These are phyloP conservation scores for Penicillium tannophilum DNA, from an alignment of 495 filamentous ascomycete species.

Conservation along the genomic window DNA sequence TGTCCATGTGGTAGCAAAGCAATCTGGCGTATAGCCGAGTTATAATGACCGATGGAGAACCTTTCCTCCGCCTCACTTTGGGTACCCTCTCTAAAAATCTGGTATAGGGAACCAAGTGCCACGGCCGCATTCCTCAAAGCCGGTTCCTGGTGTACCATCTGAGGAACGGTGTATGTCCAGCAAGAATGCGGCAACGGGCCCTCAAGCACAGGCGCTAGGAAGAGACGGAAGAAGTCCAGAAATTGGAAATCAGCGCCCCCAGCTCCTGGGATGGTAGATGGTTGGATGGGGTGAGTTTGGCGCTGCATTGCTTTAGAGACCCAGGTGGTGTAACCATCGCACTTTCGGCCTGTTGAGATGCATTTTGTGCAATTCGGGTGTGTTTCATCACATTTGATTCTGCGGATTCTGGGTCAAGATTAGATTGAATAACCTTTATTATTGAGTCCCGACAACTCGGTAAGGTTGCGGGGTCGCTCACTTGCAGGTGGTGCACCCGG, in stretches of 20 bases:
- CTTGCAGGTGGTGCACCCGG: constrained; percentile 8
- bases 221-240: constrained; percentile 3
- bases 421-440: not conserved
- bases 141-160: too few species aligned
- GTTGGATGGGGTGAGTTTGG: not conserved
- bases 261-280: constrained; percentile 8
- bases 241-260: not conserved
- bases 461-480: not conserved
- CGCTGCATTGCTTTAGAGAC: not conserved
- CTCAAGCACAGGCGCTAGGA: too few species aligned
- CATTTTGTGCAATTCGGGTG: constrained; percentile 15
- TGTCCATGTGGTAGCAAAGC: too few species aligned
- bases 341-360: constrained; percentile 45
- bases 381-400: constrained; percentile 24
- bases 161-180: too few species aligned
- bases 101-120: too few species aligned
- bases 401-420: constrained; percentile 9
- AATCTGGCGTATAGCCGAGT: too few species aligned
- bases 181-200: too few species aligned
- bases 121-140: too few species aligned
- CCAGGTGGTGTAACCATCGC: constrained; percentile 40
- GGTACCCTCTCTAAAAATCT: too few species aligned
- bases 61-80: too few species aligned
- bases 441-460: not conserved
- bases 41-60: too few species aligned